phyloP scores from a whole-genome alignment of 1,284 basidiomycete species.

The Papiliotrema laurentii region DNA sequence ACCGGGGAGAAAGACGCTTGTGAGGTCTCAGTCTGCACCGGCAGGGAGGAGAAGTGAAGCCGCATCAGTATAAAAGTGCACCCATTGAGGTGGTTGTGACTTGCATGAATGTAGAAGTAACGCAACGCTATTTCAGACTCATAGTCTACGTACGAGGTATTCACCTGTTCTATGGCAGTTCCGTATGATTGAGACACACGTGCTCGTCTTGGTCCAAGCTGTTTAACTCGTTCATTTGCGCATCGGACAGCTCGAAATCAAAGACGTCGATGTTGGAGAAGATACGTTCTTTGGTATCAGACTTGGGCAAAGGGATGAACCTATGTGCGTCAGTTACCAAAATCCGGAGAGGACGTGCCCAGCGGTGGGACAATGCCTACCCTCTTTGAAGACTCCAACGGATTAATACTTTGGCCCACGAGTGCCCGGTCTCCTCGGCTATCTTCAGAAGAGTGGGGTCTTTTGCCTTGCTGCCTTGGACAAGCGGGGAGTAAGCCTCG shows the following conservation, averaged over 20 bases:
- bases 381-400: slow-evolving; percentile 76
- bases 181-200: slow-evolving; percentile 28
- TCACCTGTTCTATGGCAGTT: slow-evolving; percentile 16
- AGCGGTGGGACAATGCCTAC: slow-evolving; percentile 54
- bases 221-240: slow-evolving; percentile 61
- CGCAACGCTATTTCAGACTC: too few species aligned
- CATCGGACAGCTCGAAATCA: slow-evolving; percentile 60
- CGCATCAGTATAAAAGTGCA: not conserved
- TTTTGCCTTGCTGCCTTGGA: slow-evolving; percentile 56
- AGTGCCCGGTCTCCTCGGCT: slow-evolving; percentile 60
- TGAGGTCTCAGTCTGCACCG: slow-evolving; percentile 33
- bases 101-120: too few species aligned
- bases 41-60: slow-evolving; percentile 17
- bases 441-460: slow-evolving; percentile 55
- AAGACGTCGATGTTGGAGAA: slow-evolving; percentile 63
- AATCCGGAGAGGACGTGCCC: too few species aligned
- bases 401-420: slow-evolving; percentile 67
- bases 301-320: slow-evolving; percentile 72
- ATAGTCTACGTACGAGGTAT: too few species aligned
- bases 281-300: slow-evolving; percentile 56
- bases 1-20: slow-evolving; percentile 40
- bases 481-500: slow-evolving; percentile 70
- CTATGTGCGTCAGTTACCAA: slow-evolving; percentile 35
- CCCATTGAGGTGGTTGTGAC: too few species aligned
- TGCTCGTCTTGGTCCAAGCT: slow-evolving; percentile 50